Percentiles rank a stretch among this genome's conserved stretches.
Evolutionary conservation across 768 basidiomycete species (phyloP).

Genomic region (Suillus americanus): DNA sequence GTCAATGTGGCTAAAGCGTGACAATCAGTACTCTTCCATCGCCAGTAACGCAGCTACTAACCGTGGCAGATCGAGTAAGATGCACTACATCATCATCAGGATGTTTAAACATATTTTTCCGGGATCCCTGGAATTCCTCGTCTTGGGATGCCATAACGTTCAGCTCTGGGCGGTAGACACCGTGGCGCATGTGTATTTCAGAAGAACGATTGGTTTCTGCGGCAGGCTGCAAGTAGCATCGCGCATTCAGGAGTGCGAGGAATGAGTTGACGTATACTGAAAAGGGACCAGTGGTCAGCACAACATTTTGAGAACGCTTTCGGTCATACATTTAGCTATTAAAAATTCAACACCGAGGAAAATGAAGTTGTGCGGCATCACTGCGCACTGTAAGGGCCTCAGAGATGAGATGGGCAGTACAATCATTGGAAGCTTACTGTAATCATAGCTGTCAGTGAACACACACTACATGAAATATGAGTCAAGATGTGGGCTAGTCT

Average conservation of each 20-base stretch:
- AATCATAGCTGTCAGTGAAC: background rate
- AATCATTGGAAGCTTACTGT: background rate
- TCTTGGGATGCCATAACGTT: background rate
- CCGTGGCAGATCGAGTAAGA: background rate
- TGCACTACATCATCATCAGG: background rate
- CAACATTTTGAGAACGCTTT: background rate
- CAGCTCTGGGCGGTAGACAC: background rate
- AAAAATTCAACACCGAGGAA: background rate
- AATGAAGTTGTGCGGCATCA: background rate
- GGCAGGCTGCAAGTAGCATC: background rate
- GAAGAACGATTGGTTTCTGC: background rate
- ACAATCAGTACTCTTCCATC: background rate
- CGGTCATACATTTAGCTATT: background rate
- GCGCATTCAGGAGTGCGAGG: constrained; percentile 5
- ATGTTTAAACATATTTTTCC: background rate
- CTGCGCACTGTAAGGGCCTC: background rate
- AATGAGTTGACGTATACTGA: constrained; percentile 8
- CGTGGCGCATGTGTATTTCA: background rate
- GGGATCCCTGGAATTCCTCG: background rate
- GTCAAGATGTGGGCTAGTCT: background rate
- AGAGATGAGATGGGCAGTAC: background rate
- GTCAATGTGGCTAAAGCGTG: background rate
- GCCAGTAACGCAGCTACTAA: background rate
- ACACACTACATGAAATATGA: background rate
- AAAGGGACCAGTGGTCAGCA: background rate